A percentile compares a stretch with the other conserved stretches of the same genome.
Conservation (phyloP, 2,329 filamentous ascomycete species). For the Hypoxylon sp. region DNA sequence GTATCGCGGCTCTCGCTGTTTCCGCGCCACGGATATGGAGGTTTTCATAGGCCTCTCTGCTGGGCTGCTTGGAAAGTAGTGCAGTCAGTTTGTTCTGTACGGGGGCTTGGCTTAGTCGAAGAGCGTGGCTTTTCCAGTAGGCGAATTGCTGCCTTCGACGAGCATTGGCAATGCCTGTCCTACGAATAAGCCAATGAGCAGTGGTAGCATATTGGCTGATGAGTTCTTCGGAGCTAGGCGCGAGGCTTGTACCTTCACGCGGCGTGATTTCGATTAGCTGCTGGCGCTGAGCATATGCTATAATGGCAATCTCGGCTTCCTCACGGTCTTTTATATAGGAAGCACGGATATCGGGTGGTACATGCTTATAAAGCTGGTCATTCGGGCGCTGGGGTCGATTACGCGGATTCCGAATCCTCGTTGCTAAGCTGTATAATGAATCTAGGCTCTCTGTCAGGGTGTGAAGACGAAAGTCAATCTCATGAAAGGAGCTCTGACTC, state of each 20-base stretch:
- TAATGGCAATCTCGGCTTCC: conserved; percentile 16
- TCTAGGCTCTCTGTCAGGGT: conserved; percentile 19
- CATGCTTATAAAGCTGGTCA: conserved; percentile 31
- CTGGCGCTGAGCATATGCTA: conserved; percentile 27
- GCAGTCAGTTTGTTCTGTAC: not conserved
- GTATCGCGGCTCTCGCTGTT: not conserved
- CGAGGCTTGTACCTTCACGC: not conserved
- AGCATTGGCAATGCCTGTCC: conserved; percentile 34
- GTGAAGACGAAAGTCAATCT: conserved; percentile 19
- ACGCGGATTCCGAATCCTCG: conserved; percentile 35
- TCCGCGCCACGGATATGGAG: not conserved
- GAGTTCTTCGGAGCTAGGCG: not conserved
- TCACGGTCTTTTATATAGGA: conserved; percentile 20
- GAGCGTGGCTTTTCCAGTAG: conserved; percentile 40
- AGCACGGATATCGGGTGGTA: conserved; percentile 3
- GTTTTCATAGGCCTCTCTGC: not conserved
- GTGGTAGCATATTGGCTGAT: not conserved
- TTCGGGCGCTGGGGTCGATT: conserved; percentile 34
- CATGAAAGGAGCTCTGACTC: conserved; percentile 18
- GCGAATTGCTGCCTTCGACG: conserved; percentile 36
- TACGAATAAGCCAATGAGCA: conserved; percentile 35
- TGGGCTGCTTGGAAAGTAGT: not conserved
- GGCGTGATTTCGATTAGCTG: not conserved
- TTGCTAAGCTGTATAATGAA: conserved; percentile 30
- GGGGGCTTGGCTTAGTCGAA: conserved; percentile 10